These are phyloP conservation scores for Paramyrothecium roridum DNA, from an alignment of 2,329 filamentous ascomycete genomes.

Conservation along the genomic window DNA sequence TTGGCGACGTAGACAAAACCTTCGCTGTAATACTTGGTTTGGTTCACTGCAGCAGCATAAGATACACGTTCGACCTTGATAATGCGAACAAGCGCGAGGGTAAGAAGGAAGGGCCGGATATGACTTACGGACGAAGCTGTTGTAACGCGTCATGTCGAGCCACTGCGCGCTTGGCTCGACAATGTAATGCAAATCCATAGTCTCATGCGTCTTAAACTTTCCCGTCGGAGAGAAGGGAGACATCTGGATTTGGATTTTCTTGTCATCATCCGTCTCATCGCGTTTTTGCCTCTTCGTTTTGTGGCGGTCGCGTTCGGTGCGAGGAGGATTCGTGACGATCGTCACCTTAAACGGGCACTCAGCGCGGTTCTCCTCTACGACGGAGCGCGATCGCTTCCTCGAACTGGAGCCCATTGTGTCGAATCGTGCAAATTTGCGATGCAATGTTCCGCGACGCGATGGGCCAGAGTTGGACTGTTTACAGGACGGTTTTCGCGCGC, in stretches of 20 bases:
- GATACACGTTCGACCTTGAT: conserved; percentile 11
- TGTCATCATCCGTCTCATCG: conserved; percentile 41
- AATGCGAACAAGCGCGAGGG: background rate
- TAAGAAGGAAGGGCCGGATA: conserved; percentile 5
- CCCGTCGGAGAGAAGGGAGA: conserved; percentile 53
- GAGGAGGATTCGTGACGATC: conserved; percentile 22
- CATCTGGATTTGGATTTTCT: conserved; percentile 45
- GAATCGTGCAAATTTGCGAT: background rate
- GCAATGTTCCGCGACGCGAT: background rate
- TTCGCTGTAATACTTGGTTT: conserved; percentile 55
- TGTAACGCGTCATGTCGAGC: conserved; percentile 58
- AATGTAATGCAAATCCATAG: conserved; percentile 52
- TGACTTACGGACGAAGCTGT: conserved; percentile 57
- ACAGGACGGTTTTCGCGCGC: background rate
- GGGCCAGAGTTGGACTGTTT: background rate
- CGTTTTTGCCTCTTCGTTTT: conserved; percentile 46
- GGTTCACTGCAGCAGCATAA: conserved; percentile 42
- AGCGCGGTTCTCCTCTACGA: conserved; percentile 48
- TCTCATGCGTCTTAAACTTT: conserved; percentile 51
- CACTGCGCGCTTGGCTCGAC: conserved; percentile 51
- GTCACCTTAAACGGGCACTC: conserved; percentile 52
- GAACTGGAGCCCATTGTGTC: conserved; percentile 22
- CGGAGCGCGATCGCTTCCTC: conserved; percentile 42
- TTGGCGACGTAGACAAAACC: conserved; percentile 60
- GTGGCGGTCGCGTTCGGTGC: conserved; percentile 30